Percentiles rank a stretch among this genome's conserved stretches.
Conservation (phyloP, 352 stramenopile species). For the Phytopythium montanum region DNA sequence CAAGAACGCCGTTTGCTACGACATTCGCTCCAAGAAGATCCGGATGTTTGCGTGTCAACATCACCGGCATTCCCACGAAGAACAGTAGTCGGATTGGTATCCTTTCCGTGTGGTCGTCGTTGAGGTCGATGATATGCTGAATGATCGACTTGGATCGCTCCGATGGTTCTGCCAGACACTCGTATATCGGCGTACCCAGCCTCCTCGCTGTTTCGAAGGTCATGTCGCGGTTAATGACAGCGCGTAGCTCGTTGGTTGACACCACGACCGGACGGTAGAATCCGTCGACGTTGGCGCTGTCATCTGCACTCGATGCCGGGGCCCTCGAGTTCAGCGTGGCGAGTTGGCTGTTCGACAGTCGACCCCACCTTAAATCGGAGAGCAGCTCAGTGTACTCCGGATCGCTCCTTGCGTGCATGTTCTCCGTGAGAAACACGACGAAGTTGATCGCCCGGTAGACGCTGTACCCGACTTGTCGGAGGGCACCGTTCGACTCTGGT, state of each 20-base stretch:
- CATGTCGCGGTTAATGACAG: conserved; percentile 12
- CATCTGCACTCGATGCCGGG: conserved; percentile 7
- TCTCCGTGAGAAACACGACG: conserved; percentile 19
- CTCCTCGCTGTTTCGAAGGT: conserved; percentile 3
- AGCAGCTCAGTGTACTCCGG: conserved; percentile 12
- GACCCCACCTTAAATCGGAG: conserved; percentile 9
- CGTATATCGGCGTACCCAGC: neutral
- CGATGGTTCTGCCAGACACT: neutral
- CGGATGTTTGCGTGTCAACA: conserved; percentile 12
- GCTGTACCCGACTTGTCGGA: conserved; percentile 8
- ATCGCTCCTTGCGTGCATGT: conserved; percentile 12
- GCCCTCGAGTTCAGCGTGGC: conserved; percentile 3
- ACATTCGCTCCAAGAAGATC: neutral
- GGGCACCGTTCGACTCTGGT: neutral
- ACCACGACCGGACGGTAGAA: conserved; percentile 14
- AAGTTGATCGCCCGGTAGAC: conserved; percentile 18
- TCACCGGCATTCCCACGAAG: conserved; percentile 15
- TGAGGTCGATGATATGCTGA: conserved; percentile 3
- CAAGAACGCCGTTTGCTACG: conserved; percentile 14
- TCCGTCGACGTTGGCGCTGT: neutral
- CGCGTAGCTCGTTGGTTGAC: conserved; percentile 13
- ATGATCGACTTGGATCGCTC: conserved; percentile 5
- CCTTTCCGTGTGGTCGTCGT: conserved; percentile 7
- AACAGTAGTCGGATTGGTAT: conserved; percentile 15
- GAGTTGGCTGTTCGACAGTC: neutral